Evolutionary conservation across 805 yeast genomes (phyloP).

Genomic region (Brettanomyces nanus): DNA sequence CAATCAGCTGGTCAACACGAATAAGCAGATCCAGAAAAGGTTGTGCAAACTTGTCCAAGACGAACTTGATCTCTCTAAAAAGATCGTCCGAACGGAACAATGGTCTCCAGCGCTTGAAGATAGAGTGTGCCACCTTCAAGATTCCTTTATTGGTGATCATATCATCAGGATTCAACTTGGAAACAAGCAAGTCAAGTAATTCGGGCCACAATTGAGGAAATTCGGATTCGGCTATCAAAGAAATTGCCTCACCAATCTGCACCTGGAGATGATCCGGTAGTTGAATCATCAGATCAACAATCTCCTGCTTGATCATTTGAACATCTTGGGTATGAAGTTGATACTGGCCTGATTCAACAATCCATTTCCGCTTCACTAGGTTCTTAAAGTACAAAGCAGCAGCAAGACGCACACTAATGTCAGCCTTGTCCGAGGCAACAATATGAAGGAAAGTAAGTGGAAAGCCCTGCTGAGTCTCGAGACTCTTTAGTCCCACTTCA

Average conservation of each 20-base stretch:
- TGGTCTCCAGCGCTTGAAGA: slow-evolving; percentile 96
- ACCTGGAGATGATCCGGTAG: slow-evolving; percentile 73
- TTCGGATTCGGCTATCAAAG: slow-evolving; percentile 90
- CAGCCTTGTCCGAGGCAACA: slow-evolving; percentile 53
- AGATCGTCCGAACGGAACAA: slow-evolving; percentile 85
- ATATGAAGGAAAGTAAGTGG: slow-evolving; percentile 67
- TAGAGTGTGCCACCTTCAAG: slow-evolving; percentile 86
- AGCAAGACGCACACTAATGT: slow-evolving; percentile 63
- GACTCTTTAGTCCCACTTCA: slow-evolving; percentile 52
- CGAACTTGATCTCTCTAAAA: slow-evolving; percentile 80
- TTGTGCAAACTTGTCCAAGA: slow-evolving; percentile 68
- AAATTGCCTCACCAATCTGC: slow-evolving; percentile 93
- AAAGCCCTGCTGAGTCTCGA: slow-evolving; percentile 69
- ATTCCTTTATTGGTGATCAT: slow-evolving; percentile 77
- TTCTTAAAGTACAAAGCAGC: slow-evolving; percentile 89
- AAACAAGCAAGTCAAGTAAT: slow-evolving; percentile 65
- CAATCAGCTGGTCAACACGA: slow-evolving; percentile 60
- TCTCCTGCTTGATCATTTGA: slow-evolving; percentile 59
- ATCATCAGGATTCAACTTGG: slow-evolving; percentile 56
- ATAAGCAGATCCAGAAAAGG: slow-evolving; percentile 71
- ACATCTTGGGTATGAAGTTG: slow-evolving; percentile 55
- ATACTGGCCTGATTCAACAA: slow-evolving; percentile 81
- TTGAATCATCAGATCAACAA: slow-evolving; percentile 77
- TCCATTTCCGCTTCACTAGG: slow-evolving; percentile 77
- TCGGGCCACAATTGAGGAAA: slow-evolving; percentile 88